A percentile compares a stretch with the other conserved stretches of the same genome.
These are phyloP conservation scores for Leptographium radiaticola DNA, from an alignment of 2,329 filamentous ascomycete species.

Conservation along the genomic window DNA sequence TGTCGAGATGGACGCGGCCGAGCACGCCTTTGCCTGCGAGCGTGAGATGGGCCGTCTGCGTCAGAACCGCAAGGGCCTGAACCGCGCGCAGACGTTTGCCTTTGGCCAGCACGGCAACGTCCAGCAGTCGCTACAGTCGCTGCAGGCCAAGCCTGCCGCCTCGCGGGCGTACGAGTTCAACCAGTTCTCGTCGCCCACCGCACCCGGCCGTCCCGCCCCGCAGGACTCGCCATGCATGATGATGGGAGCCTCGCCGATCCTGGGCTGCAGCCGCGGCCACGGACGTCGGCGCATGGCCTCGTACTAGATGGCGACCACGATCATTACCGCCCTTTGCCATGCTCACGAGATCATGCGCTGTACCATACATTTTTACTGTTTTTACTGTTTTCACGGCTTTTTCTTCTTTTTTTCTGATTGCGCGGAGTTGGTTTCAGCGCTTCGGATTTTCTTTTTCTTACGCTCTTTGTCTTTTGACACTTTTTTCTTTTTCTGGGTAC, in stretches of 20 bases:
- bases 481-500: neutral
- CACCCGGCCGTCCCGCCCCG: constrained; percentile 26
- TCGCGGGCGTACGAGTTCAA: constrained; percentile 1
- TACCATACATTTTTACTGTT: neutral
- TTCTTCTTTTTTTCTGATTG: neutral
- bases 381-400: neutral
- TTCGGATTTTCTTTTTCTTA: neutral
- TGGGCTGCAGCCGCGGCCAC: constrained; percentile 37
- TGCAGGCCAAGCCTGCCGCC: neutral
- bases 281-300: constrained; percentile 48
- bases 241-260: constrained; percentile 25
- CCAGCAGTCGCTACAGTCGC: neutral
- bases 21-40: constrained; percentile 87
- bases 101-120: constrained; percentile 53
- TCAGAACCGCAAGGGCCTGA: constrained; percentile 68
- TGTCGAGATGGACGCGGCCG: constrained; percentile 88
- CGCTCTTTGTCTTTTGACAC: neutral
- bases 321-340: neutral
- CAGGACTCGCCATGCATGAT: constrained; percentile 30
- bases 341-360: neutral
- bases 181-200: constrained; percentile 37
- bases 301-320: constrained; percentile 22
- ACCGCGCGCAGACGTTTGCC: constrained; percentile 84
- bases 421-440: neutral
- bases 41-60: constrained; percentile 88